phyloP scores from a whole-genome alignment of 352 stramenopile species.

The Phytophthora aleatoria region DNA sequence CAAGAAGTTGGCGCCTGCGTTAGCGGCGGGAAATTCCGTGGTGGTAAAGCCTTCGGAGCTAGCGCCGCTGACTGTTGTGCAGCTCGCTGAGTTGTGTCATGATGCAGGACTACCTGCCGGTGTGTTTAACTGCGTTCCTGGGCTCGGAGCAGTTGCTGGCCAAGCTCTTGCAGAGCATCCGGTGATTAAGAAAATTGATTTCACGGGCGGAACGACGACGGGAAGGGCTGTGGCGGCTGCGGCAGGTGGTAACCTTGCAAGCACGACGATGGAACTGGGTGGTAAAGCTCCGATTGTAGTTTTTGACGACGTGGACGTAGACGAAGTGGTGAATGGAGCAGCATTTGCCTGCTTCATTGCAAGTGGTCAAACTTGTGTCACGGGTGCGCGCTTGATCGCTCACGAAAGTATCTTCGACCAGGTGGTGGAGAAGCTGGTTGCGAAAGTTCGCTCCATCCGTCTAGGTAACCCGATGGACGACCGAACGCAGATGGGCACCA shows the following conservation, averaged over 20 bases:
- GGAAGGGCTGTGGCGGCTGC: conserved; percentile 41
- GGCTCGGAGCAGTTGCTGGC: conserved; percentile 40
- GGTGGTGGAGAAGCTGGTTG: conserved; percentile 66
- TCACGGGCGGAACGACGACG: conserved; percentile 51
- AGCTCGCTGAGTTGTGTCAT: conserved; percentile 50
- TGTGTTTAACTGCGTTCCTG: conserved; percentile 56
- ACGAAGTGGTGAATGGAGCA: conserved; percentile 61
- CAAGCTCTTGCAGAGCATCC: conserved; percentile 40
- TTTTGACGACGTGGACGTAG: conserved; percentile 66
- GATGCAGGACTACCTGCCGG: conserved; percentile 44
- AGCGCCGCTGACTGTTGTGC: conserved; percentile 59
- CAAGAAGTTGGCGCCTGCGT: conserved; percentile 68
- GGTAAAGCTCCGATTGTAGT: conserved; percentile 76
- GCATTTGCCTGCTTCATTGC: conserved; percentile 77
- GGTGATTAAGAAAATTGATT: conserved; percentile 63
- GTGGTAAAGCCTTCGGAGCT: conserved; percentile 90
- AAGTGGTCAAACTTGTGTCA: conserved; percentile 82
- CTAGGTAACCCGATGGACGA: conserved; percentile 59
- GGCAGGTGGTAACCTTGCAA: conserved; percentile 49
- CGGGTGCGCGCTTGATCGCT: conserved; percentile 83
- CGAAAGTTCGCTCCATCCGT: conserved; percentile 58
- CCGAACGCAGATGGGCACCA: conserved; percentile 66
- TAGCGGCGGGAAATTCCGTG: conserved; percentile 80
- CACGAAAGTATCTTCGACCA: conserved; percentile 78
- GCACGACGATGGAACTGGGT: conserved; percentile 68